Evolutionary conservation across 306 rosid species (phyloP).

Genomic region (Herpetospermum pedunculosum): DNA sequence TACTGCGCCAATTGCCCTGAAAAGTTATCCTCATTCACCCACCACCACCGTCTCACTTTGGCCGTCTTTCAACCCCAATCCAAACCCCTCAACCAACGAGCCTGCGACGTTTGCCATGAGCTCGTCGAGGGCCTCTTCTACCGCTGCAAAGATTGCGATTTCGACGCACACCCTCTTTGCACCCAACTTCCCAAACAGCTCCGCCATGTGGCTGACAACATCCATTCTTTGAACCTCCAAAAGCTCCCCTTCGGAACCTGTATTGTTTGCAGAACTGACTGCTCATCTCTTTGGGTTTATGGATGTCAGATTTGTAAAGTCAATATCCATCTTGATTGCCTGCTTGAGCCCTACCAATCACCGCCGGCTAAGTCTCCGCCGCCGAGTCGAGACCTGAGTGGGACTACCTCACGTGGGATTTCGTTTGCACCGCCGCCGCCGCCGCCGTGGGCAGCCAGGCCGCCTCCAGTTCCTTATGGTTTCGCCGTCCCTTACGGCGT

Average conservation of each 20-base stretch:
- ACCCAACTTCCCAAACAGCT: constrained; percentile 1
- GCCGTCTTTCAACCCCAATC: not conserved
- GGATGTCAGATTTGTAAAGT: not conserved
- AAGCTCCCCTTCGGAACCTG: not conserved
- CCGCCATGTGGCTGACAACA: not conserved
- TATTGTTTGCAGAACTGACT: not conserved
- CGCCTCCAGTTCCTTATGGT: not conserved
- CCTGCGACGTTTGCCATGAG: constrained; percentile 3
- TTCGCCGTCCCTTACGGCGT: not conserved
- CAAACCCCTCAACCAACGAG: not conserved
- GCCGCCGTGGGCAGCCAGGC: not conserved
- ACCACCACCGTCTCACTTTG: not conserved
- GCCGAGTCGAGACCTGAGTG: not conserved
- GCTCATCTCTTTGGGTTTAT: not conserved
- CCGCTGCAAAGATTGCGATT: constrained; percentile 11
- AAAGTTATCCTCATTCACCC: not conserved
- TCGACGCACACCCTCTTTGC: constrained; percentile 17
- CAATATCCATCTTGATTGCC: not conserved
- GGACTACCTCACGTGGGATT: not conserved
- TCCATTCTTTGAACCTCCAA: not conserved
- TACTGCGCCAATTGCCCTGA: constrained; percentile 15
- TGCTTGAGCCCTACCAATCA: not conserved
- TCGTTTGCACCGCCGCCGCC: not conserved
- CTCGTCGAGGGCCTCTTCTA: not conserved
- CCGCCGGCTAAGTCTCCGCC: not conserved